phyloP scores from a whole-genome alignment of 495 filamentous ascomycete species.

The Massariosphaeria phaeospora region DNA sequence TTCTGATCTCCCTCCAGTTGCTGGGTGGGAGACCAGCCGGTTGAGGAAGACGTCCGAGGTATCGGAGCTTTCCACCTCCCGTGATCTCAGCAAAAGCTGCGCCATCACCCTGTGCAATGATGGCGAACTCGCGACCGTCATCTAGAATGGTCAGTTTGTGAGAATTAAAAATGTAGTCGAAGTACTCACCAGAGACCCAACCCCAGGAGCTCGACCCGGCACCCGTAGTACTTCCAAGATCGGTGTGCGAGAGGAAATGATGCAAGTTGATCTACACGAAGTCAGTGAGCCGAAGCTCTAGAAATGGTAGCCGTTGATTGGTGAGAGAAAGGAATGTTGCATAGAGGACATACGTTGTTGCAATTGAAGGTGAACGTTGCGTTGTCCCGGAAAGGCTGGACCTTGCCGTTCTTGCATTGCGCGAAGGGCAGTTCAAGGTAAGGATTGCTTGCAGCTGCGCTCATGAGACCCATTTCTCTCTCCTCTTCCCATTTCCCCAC shows the following conservation, averaged over 20 bases:
- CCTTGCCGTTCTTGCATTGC: slow-evolving; percentile 47
- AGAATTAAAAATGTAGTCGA: too few relatives aligned
- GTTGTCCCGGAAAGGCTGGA: slow-evolving; percentile 18
- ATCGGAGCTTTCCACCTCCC: slow-evolving; percentile 47
- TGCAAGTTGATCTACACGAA: slow-evolving; percentile 47
- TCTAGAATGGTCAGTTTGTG: too few relatives aligned
- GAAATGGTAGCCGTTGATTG: background rate
- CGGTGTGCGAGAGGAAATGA: slow-evolving; percentile 50
- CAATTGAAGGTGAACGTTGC: slow-evolving; percentile 48
- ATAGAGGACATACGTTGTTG: slow-evolving; percentile 38
- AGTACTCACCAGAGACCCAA: slow-evolving; percentile 57
- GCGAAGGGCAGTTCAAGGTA: slow-evolving; percentile 20
- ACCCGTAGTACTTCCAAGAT: slow-evolving; percentile 44
- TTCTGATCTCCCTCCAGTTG: slow-evolving; percentile 30
- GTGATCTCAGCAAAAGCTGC: slow-evolving; percentile 54
- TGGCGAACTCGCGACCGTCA: slow-evolving; percentile 54
- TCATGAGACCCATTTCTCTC: slow-evolving; percentile 10
- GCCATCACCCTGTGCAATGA: slow-evolving; percentile 54
- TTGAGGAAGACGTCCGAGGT: slow-evolving; percentile 47
- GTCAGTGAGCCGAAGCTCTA: background rate
- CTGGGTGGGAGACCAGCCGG: slow-evolving; percentile 7
- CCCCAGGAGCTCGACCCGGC: slow-evolving; percentile 45
- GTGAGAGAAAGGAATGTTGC: background rate
- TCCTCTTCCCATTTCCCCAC: slow-evolving; percentile 13
- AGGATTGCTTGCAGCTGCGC: background rate